Evolutionary conservation across 441 rosid species (phyloP).

Genomic region (Rhodomyrtus psidioides): DNA sequence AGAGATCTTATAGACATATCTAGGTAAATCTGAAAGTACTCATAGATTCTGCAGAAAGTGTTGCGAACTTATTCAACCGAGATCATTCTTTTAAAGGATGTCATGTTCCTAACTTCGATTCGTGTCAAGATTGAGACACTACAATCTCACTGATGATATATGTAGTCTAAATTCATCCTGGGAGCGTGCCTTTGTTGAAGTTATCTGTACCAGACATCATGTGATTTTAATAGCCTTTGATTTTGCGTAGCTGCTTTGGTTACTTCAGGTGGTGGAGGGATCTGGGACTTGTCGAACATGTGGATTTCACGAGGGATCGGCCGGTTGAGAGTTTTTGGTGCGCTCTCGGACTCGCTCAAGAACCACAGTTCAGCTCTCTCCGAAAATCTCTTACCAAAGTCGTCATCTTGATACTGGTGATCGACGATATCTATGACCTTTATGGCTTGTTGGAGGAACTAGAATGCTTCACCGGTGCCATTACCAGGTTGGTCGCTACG

Average conservation of each 20-base stretch:
- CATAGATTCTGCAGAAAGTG: not conserved
- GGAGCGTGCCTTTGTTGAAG: not conserved
- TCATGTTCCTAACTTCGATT: not conserved
- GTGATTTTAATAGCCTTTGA: not conserved
- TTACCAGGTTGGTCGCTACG: constrained; percentile 13
- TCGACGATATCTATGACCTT: no score
- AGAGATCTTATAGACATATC: constrained; percentile 32
- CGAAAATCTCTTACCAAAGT: no score
- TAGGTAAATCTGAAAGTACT: constrained; percentile 4
- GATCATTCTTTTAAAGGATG: no score
- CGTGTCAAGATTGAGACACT: not conserved
- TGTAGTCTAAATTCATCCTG: not conserved
- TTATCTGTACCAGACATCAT: not conserved
- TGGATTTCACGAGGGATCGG: no score
- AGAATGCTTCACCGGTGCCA: constrained; percentile 31
- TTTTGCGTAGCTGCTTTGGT: not conserved
- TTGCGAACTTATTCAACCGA: not conserved
- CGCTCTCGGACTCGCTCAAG: no score
- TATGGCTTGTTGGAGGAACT: no score
- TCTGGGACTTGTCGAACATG: constrained; percentile 18
- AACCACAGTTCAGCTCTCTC: no score
- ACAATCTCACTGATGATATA: not conserved
- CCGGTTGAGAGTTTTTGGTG: no score
- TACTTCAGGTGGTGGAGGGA: constrained; percentile 41
- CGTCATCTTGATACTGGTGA: no score